Base-by-base conservation (phyloP, 345 rosid species). In the Eucalyptus brandiana region DNA sequence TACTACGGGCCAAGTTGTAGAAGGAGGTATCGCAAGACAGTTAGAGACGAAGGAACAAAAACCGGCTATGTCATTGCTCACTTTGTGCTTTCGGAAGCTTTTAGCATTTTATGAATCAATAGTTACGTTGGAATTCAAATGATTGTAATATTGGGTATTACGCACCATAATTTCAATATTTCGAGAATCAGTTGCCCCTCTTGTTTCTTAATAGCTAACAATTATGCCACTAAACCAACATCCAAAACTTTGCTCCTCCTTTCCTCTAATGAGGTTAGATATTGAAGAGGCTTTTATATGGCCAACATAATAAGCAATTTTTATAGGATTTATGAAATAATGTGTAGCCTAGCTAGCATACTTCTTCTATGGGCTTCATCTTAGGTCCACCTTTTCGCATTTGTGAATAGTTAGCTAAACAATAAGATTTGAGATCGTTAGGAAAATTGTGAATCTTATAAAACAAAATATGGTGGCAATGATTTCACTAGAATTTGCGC, bases 1-100 rank as follows among this genome's bases (percentile, higher is more conserved):
- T 53, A 1, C 1, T 53, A 1, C 0, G 1, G 56, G 56, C 56
- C 23, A 8, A 53, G 24, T 1, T 53, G 0, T 19, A 7, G 58
- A 53, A 53, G 54, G 21, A 50, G 58, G 10, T 53, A 53, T 19
- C 5, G 11, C 19, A 53, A 53, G 5, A 56, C 12, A 23, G 1
- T 56, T 0, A 24, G 30, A 56, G 30, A 21, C 0, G 1, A 0
- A 23, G 62, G 60, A 5, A 56, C 62, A 9, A 21, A 21, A 0
- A 23, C 60, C 26, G 10, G 60, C 28, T 56, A 56, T 3, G 9
- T 21, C 60, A 23, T 56, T 6, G 12, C 12, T 56, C 13, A 23
- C 5, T 56, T 8, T 56, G 60, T 19, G 3, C 28, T 56, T 56
- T 56, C 2, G 13, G 5, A 56, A 45, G 4, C 12, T n/a, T 45